phyloP scores from a whole-genome alignment of 2,329 filamentous ascomycete species.

The Metarhizium guizhouense region DNA sequence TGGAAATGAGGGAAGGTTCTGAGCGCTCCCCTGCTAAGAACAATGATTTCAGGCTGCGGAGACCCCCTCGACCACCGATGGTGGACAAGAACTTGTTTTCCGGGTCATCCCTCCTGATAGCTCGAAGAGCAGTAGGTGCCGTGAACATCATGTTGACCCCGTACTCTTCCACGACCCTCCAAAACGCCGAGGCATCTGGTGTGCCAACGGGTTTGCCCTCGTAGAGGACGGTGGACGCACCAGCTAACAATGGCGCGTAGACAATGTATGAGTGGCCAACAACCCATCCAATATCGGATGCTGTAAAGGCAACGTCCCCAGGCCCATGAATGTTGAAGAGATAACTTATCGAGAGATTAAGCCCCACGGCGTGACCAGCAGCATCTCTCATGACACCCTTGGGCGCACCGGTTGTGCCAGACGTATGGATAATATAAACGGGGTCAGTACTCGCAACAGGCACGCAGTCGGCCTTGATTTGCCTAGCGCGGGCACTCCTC shows the following conservation, averaged over 20 bases:
- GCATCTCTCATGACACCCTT: constrained; percentile 80
- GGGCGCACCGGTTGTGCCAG: constrained; percentile 70
- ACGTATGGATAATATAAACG: constrained; percentile 88
- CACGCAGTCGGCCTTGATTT: constrained; percentile 63
- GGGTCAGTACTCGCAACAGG: constrained; percentile 69
- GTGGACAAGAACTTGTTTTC: constrained; percentile 56
- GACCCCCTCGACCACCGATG: constrained; percentile 57
- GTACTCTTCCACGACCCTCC: constrained; percentile 78
- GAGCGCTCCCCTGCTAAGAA: constrained; percentile 87
- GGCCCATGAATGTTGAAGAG: constrained; percentile 76
- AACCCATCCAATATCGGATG: constrained; percentile 85
- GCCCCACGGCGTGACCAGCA: constrained; percentile 77
- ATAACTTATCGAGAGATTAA: constrained; percentile 75
- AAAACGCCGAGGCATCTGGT: constrained; percentile 79
- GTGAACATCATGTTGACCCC: constrained; percentile 79
- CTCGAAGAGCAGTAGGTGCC: constrained; percentile 77
- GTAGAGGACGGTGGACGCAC: constrained; percentile 79
- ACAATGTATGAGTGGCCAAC: constrained; percentile 67
- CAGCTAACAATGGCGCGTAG: constrained; percentile 77
- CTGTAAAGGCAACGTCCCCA: constrained; percentile 65
- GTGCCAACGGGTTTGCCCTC: constrained; percentile 93
- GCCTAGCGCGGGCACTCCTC: constrained; percentile 58
- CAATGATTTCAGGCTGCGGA: constrained; percentile 63
- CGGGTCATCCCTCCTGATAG: constrained; percentile 79
- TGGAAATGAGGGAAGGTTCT: constrained; percentile 74